Evolutionary conservation across 2,329 filamentous ascomycete genomes (phyloP).

Genomic region (Drechmeria coniospora): DNA sequence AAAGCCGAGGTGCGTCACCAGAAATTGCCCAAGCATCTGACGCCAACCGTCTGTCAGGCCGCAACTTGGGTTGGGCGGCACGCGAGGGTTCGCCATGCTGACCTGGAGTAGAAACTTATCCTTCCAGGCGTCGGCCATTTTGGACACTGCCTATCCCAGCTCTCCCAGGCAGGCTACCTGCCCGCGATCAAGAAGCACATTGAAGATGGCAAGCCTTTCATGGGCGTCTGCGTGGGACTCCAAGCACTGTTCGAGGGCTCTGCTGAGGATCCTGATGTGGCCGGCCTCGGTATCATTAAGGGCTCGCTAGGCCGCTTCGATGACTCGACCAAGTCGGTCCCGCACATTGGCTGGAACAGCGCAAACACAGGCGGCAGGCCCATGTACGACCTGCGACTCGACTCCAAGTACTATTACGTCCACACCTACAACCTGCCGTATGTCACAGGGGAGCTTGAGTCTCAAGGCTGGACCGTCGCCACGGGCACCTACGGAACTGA

Average conservation of each 20-base stretch:
- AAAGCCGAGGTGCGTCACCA: conserved; percentile 58
- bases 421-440: conserved; percentile 87
- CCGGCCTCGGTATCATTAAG: conserved; percentile 63
- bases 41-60: background rate
- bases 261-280: conserved; percentile 54
- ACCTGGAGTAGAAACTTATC: conserved; percentile 58
- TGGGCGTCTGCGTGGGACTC: conserved; percentile 91
- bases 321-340: conserved; percentile 70
- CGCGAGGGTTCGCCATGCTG: background rate
- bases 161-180: conserved; percentile 67
- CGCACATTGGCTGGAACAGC: conserved; percentile 97
- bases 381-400: conserved; percentile 64
- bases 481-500: conserved; percentile 77
- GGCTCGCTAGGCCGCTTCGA: conserved; percentile 61
- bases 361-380: conserved; percentile 45
- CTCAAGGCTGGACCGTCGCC: conserved; percentile 79
- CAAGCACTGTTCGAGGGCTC: conserved; percentile 85
- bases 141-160: conserved; percentile 81
- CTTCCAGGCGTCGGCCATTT: conserved; percentile 96
- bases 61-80: background rate
- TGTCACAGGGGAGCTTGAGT: conserved; percentile 54
- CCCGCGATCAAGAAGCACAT: conserved; percentile 75
- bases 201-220: conserved; percentile 83
- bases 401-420: conserved; percentile 97
- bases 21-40: conserved; percentile 5